phyloP scores from a whole-genome alignment of 345 rosid genomes.

The Eutrema yunnanense region DNA sequence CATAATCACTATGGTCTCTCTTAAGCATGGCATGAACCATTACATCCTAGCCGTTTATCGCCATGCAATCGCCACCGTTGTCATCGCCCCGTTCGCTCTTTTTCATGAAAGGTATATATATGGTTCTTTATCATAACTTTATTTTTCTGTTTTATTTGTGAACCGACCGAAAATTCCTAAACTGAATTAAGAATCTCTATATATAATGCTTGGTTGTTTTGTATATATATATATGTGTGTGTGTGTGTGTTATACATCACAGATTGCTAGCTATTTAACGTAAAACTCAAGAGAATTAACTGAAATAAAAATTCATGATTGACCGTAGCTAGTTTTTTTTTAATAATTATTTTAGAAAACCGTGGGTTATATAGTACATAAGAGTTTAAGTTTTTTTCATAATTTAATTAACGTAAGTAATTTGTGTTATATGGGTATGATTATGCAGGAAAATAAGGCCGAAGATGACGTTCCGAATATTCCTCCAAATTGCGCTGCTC shows the following conservation, averaged over 20 bases:
- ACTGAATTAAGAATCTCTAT: too few relatives aligned
- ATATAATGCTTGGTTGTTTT: too few relatives aligned
- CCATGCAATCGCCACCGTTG: constrained; percentile 61
- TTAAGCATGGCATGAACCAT: constrained; percentile 79
- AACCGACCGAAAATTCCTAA: too few relatives aligned
- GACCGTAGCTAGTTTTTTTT: neutral
- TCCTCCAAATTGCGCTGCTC: constrained; percentile 63
- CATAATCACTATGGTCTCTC: constrained; percentile 65
- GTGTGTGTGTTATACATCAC: neutral
- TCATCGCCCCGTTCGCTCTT: constrained; percentile 78
- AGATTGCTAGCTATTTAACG: neutral
- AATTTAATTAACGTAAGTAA: neutral
- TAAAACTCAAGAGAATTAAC: neutral
- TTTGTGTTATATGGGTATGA: neutral
- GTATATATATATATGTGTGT: too few relatives aligned
- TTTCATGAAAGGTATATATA: constrained; percentile 59
- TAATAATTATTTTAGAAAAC: too few relatives aligned
- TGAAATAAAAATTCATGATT: neutral
- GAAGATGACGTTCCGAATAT: constrained; percentile 65
- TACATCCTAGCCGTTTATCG: constrained; percentile 72
- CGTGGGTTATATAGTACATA: neutral
- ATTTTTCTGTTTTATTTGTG: neutral
- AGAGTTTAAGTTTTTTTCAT: neutral
- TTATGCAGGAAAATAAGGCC: constrained; percentile 81
- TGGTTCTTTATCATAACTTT: neutral